A percentile compares a stretch with the other conserved stretches of the same genome.
These are phyloP conservation scores for Cadophora sp. DNA, from an alignment of 2,329 filamentous ascomycete species.

Conservation along the genomic window DNA sequence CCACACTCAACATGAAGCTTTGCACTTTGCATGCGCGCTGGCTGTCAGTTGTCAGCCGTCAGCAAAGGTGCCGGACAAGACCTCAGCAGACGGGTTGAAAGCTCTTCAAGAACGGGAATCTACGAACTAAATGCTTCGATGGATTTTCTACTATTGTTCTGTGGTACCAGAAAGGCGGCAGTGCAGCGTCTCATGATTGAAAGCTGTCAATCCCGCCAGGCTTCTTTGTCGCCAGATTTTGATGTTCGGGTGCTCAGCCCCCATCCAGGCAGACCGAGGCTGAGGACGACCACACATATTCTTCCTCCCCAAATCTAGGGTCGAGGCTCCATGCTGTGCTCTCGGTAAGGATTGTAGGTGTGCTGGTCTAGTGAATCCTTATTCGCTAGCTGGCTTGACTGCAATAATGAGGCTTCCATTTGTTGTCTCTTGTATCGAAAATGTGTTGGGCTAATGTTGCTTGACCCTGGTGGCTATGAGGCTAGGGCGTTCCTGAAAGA, in stretches of 20 bases:
- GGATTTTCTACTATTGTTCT: background rate
- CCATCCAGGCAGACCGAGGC: conserved; percentile 4
- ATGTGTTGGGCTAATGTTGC: background rate
- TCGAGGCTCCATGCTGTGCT: background rate
- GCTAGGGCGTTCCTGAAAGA: conserved; percentile 12
- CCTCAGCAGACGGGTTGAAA: background rate
- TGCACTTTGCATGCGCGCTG: background rate
- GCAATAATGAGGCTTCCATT: background rate
- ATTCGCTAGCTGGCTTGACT: background rate
- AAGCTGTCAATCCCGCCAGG: conserved; percentile 6
- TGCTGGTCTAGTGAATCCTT: background rate
- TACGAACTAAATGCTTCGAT: conserved; percentile 1
- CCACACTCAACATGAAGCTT: background rate
- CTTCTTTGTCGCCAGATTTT: conserved; percentile 10
- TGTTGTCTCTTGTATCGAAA: background rate
- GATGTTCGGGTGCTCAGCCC: conserved; percentile 12
- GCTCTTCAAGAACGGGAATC: background rate
- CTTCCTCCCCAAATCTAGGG: background rate
- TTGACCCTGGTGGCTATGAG: conserved; percentile 1
- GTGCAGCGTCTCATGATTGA: conserved; percentile 14
- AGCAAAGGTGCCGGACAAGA: background rate
- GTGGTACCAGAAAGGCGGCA: background rate
- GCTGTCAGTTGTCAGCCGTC: background rate
- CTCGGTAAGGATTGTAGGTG: background rate
- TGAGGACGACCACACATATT: background rate